A percentile compares a stretch with the other conserved stretches of the same genome.
Evolutionary conservation across 1,284 basidiomycete genomes (phyloP).

Genomic region (Trichosporon inkin): DNA sequence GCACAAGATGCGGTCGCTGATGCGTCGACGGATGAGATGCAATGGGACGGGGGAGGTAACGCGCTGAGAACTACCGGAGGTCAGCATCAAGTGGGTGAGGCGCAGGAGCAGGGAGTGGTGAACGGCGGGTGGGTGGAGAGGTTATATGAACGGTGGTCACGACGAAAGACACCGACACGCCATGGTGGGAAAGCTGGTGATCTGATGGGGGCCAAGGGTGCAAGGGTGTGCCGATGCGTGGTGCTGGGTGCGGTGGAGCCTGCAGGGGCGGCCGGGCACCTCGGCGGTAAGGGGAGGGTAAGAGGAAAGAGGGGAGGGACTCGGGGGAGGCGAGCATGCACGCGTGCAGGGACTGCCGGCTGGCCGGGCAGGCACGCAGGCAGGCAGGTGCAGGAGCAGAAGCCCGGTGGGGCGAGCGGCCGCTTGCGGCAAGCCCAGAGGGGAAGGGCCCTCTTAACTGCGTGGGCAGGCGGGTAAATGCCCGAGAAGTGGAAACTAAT

Average conservation of each 20-base stretch:
- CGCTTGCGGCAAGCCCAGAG: too few relatives aligned
- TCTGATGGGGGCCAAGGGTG: neutral
- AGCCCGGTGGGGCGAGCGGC: too few relatives aligned
- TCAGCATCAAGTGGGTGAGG: neutral
- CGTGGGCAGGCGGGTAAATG: slow-evolving; percentile 5
- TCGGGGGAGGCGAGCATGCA: neutral
- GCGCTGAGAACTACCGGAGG: slow-evolving; percentile 2
- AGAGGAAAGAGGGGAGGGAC: neutral
- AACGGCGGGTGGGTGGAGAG: neutral
- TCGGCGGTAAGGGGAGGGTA: slow-evolving; percentile 7
- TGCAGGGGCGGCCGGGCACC: neutral
- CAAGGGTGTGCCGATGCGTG: neutral
- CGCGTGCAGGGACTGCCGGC: neutral
- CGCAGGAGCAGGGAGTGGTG: neutral
- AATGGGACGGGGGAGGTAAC: neutral
- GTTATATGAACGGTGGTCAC: slow-evolving; percentile 1
- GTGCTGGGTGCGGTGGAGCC: neutral
- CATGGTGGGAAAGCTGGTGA: slow-evolving; percentile 1
- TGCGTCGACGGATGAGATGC: neutral
- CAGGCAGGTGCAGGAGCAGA: neutral
- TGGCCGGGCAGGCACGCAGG: neutral
- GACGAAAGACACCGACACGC: neutral
- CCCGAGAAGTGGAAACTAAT: slow-evolving; percentile 2
- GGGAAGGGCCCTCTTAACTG: neutral
- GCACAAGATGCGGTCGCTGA: neutral